phyloP scores from a whole-genome alignment of 2,329 filamentous ascomycete species.

The Phialophora verrucosa region DNA sequence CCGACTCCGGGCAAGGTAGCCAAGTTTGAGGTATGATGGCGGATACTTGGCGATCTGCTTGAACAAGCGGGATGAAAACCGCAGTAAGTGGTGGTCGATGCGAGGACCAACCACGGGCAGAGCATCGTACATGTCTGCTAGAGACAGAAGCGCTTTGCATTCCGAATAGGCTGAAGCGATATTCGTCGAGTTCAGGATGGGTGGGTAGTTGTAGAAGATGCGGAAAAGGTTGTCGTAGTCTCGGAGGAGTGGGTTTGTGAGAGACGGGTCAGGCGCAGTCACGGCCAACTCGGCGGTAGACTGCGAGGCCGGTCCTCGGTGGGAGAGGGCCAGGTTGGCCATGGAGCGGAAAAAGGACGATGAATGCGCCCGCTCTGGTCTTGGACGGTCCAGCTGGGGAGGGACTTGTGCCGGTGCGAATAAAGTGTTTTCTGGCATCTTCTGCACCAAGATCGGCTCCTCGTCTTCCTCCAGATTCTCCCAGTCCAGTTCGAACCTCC shows the following conservation, averaged over 20 bases:
- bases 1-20: constrained; percentile 81
- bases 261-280: constrained; percentile 64
- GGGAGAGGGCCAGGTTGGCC: constrained; percentile 70
- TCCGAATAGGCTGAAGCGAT: constrained; percentile 93
- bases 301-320: constrained; percentile 51
- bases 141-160: constrained; percentile 83
- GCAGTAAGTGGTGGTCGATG: constrained; percentile 90
- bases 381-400: constrained; percentile 61
- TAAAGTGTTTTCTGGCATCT: constrained; percentile 45
- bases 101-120: constrained; percentile 84
- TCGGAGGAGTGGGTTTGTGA: constrained; percentile 74
- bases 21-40: constrained; percentile 86
- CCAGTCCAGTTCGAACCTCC: constrained; percentile 87
- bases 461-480: constrained; percentile 69
- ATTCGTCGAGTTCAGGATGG: constrained; percentile 79
- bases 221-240: constrained; percentile 97
- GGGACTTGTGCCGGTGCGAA: constrained; percentile 45
- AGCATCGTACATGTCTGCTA: constrained; percentile 95
- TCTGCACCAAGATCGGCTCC: constrained; percentile 86
- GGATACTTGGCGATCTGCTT: constrained; percentile 97
- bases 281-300: constrained; percentile 59
- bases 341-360: constrained; percentile 85
- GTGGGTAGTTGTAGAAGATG: constrained; percentile 92
- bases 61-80: constrained; percentile 89
- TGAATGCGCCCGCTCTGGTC: constrained; percentile 62